phyloP scores from a whole-genome alignment of 495 filamentous ascomycete species.

The Aspergillus incahuasiensis region DNA sequence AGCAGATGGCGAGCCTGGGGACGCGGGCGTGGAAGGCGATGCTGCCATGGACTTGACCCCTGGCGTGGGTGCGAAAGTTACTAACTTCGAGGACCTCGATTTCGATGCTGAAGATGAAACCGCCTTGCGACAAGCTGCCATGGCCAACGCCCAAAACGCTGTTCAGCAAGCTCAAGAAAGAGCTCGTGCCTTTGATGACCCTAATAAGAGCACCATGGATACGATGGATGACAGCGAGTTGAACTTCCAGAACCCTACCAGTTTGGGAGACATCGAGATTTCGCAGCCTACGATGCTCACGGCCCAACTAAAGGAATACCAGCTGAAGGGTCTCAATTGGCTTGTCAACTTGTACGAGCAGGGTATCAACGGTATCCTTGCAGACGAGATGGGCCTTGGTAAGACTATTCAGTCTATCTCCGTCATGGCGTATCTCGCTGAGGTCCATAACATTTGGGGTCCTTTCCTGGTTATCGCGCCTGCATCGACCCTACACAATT shows the following conservation, averaged over 20 bases:
- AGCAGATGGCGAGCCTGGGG: conserved; percentile 83
- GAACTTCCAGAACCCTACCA: conserved; percentile 99
- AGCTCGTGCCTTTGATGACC: conserved; percentile 79
- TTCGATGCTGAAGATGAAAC: conserved; percentile 95
- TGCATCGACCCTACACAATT: conserved; percentile 95
- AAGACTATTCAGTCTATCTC: conserved; percentile 99
- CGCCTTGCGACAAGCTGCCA: conserved; percentile 71
- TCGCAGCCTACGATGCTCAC: conserved; percentile 92
- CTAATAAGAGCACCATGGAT: conserved; percentile 51
- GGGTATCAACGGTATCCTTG: conserved; percentile 98
- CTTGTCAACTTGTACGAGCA: conserved; percentile 98
- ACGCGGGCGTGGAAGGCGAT: conserved; percentile 57
- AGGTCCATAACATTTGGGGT: conserved; percentile 96
- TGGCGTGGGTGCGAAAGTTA: conserved; percentile 63
- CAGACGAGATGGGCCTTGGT: conserved; percentile 98
- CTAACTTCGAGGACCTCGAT: conserved; percentile 88
- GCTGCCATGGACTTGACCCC: conserved; percentile 25
- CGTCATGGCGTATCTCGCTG: conserved; percentile 97
- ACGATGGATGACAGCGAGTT: conserved; percentile 77
- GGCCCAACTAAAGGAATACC: conserved; percentile 94
- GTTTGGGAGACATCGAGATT: conserved; percentile 88
- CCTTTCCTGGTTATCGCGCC: conserved; percentile 97
- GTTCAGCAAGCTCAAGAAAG: conserved; percentile 92
- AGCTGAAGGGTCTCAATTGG: conserved; percentile 98
- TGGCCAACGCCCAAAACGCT: conserved; percentile 94